Percentiles rank a stretch among this genome's conserved stretches.
Conservation (phyloP, 805 yeast species). For the Saturnispora kantuleensis region DNA sequence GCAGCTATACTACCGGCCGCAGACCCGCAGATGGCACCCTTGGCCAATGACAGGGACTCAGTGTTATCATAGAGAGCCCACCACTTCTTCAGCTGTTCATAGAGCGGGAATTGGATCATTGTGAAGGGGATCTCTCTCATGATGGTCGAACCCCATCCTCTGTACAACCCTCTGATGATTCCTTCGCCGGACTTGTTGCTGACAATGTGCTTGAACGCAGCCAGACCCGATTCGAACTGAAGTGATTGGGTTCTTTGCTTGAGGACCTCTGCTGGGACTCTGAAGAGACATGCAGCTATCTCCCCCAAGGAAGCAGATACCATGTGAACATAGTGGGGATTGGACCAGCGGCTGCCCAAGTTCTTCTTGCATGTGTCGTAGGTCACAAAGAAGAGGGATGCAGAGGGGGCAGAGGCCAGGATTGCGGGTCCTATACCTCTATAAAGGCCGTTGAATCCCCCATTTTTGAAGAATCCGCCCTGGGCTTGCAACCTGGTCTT, state of each 20-base stretch:
- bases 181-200: constrained; percentile 71
- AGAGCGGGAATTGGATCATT: constrained; percentile 87
- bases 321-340: constrained; percentile 63
- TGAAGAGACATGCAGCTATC: constrained; percentile 80
- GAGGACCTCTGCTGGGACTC: constrained; percentile 96
- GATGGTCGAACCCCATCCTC: constrained; percentile 91
- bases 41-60: constrained; percentile 45
- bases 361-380: constrained; percentile 63
- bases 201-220: constrained; percentile 55
- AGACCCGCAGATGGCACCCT: constrained; percentile 80
- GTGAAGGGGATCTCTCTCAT: constrained; percentile 97
- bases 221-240: constrained; percentile 45
- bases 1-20: constrained; percentile 79
- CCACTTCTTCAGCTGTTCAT: constrained; percentile 64
- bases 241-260: constrained; percentile 90
- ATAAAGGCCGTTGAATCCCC: constrained; percentile 88
- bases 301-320: constrained; percentile 83
- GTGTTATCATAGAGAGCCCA: constrained; percentile 38
- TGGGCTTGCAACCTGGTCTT: constrained; percentile 92
- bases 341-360: constrained; percentile 14
- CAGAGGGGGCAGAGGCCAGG: constrained; percentile 89
- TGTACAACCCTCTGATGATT: constrained; percentile 61
- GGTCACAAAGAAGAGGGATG: constrained; percentile 68
- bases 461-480: constrained; percentile 88
- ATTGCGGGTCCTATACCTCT: constrained; percentile 89